These are phyloP conservation scores for Termitomyces sp. DNA, from an alignment of 768 basidiomycete species.

Conservation along the genomic window DNA sequence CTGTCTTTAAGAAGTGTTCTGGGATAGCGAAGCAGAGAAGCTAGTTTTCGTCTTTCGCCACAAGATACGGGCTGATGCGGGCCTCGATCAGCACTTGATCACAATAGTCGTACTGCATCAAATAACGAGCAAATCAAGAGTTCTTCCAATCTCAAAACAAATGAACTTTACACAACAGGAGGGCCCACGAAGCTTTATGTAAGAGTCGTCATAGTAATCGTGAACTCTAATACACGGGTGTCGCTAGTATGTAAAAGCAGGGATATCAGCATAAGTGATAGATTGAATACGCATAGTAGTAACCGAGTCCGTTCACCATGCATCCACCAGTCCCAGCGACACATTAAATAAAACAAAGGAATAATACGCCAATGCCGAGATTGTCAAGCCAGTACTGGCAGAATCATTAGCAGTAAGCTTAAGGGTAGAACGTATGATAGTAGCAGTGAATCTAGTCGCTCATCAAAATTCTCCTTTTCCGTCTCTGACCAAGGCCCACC, in stretches of 20 bases:
- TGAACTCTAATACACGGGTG: background rate
- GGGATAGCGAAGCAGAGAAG: background rate
- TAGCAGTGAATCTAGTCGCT: background rate
- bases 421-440: background rate
- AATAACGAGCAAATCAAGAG: too few relatives aligned
- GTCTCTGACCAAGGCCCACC: constrained; percentile 19
- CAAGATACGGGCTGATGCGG: background rate
- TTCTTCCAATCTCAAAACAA: too few relatives aligned
- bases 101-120: background rate
- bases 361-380: too few relatives aligned
- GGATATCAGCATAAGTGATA: background rate
- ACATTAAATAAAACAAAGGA: background rate
- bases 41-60: background rate
- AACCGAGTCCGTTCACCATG: too few relatives aligned
- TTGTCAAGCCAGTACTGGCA: background rate
- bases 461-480: background rate
- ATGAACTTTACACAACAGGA: too few relatives aligned
- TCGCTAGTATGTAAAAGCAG: background rate
- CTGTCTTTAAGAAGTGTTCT: background rate
- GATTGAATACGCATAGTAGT: background rate
- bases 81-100: background rate
- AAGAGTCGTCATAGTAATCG: constrained; percentile 1
- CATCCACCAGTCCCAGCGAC: background rate
- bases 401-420: background rate
- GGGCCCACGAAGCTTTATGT: background rate